Evolutionary conservation across 2,329 filamentous ascomycete species (phyloP).

Genomic region (Neofusicoccum umdonicola): DNA sequence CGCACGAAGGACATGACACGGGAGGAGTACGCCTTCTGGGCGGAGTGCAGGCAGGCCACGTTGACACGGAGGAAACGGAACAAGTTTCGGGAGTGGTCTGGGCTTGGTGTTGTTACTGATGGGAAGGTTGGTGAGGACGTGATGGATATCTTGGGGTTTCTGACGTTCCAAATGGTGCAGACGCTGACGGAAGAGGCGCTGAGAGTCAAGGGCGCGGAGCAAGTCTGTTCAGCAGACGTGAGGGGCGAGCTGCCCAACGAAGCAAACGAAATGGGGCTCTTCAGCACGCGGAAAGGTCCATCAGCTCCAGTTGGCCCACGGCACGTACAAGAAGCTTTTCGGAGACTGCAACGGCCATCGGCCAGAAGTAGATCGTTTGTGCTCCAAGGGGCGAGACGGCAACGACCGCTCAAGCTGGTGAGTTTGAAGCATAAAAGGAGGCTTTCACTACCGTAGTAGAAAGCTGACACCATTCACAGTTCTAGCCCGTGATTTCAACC

Average conservation of each 20-base stretch:
- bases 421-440: too few species aligned
- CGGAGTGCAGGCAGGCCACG: not conserved
- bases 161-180: not conserved
- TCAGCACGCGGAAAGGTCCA: not conserved
- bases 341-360: not conserved
- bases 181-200: not conserved
- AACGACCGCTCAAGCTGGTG: too few species aligned
- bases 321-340: not conserved
- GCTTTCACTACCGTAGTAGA: too few species aligned
- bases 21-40: not conserved
- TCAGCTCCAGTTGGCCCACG: not conserved
- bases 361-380: too few species aligned
- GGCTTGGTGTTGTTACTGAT: not conserved
- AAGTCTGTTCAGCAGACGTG: too few species aligned
- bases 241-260: too few species aligned
- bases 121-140: not conserved
- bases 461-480: too few species aligned
- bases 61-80: not conserved
- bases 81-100: not conserved
- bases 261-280: not conserved
- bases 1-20: not conserved
- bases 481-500: too few species aligned
- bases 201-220: not conserved
- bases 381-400: too few species aligned
- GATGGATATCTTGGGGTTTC: not conserved